Evolutionary conservation across 805 yeast species (phyloP).

Genomic region (Wickerhamomyces mucosus): DNA sequence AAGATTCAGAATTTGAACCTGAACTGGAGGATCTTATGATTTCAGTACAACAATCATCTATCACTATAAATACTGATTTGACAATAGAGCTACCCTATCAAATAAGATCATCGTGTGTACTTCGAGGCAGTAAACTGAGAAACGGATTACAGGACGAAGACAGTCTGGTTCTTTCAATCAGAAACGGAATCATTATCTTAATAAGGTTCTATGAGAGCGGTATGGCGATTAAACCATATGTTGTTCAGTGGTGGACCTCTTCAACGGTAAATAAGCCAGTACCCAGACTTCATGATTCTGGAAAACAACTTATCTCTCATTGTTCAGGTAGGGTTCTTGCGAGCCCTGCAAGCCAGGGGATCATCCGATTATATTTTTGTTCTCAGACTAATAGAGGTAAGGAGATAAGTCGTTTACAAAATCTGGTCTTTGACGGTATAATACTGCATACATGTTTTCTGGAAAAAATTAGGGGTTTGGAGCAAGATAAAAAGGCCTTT

Average conservation of each 20-base stretch:
- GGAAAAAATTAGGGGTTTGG: conserved; percentile 22
- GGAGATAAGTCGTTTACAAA: conserved; percentile 28
- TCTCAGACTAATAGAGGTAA: conserved; percentile 28
- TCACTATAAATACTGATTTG: conserved; percentile 8
- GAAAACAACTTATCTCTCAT: conserved; percentile 25
- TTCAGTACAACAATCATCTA: conserved; percentile 8
- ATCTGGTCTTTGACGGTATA: conserved; percentile 31
- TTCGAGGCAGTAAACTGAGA: conserved; percentile 10
- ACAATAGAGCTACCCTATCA: conserved; percentile 7
- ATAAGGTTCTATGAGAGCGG: conserved; percentile 25
- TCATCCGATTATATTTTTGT: conserved; percentile 30
- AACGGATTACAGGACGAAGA: conserved; percentile 21
- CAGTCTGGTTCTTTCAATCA: conserved; percentile 28
- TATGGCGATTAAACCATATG: conserved; percentile 25
- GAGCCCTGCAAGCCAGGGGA: conserved; percentile 26
- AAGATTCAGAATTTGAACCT: conserved; percentile 6
- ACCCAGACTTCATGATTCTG: conserved; percentile 15
- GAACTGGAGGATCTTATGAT: conserved; percentile 9
- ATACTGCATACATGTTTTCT: conserved; percentile 35
- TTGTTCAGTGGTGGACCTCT: conserved; percentile 42
- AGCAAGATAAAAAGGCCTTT: conserved; percentile 21
- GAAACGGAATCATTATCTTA: conserved; percentile 30
- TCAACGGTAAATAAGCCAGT: conserved; percentile 6
- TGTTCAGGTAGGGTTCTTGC: conserved; percentile 30
- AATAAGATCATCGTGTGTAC: conserved; percentile 11